Evolutionary conservation across 306 rosid genomes (phyloP).

Genomic region (Quercus variabilis): DNA sequence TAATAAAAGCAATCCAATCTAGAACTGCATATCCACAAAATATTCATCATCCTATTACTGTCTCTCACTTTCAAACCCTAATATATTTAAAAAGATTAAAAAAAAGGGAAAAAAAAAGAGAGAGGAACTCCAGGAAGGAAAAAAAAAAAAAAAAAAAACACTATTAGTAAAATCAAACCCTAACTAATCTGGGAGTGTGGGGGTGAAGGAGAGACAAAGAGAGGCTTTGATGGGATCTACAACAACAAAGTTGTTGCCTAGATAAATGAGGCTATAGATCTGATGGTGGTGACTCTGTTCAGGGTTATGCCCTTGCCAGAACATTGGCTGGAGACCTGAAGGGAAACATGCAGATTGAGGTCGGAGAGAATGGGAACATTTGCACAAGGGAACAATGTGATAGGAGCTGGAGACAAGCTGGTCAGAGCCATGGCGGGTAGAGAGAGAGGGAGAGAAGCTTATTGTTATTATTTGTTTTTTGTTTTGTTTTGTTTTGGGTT

Average conservation of each 20-base stretch:
- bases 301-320: constrained; percentile 12
- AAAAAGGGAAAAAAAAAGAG: neutral
- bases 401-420: constrained; percentile 42
- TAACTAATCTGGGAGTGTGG: neutral
- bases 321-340: neutral
- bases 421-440: constrained; percentile 16
- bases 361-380: neutral
- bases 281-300: constrained; percentile 31
- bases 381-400: constrained; percentile 1
- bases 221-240: constrained; percentile 35
- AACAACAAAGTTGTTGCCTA: constrained; percentile 37
- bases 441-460: constrained; percentile 1
- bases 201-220: neutral
- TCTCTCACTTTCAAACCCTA: neutral
- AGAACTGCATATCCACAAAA: neutral
- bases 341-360: neutral
- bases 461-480: no score
- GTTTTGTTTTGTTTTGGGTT: no score
- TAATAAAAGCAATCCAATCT: neutral
- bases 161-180: constrained; percentile 21
- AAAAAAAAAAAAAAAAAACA: neutral
- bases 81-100: neutral
- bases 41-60: neutral
- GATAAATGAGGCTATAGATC: constrained; percentile 39
- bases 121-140: neutral